These are phyloP conservation scores for button mushroom (Agaricus bisporus) DNA, from an alignment of 768 basidiomycete species.

Conservation along the genomic window DNA sequence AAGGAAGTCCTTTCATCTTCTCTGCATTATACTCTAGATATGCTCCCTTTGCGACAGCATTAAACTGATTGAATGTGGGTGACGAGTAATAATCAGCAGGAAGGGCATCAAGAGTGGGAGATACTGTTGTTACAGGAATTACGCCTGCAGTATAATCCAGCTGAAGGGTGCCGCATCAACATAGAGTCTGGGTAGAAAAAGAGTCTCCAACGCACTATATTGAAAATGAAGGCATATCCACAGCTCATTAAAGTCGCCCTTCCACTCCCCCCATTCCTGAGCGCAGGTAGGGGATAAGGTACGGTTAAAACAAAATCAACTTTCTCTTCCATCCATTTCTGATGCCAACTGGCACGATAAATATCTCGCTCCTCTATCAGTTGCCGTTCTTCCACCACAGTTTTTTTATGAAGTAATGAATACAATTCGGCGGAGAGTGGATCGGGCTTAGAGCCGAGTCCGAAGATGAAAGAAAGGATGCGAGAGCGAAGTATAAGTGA, in stretches of 20 bases:
- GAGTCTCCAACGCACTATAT: conserved; percentile 38
- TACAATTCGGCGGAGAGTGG: conserved; percentile 31
- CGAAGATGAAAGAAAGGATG: conserved; percentile 37
- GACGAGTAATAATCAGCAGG: conserved; percentile 28
- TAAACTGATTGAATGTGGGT: conserved; percentile 24
- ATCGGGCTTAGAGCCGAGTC: conserved; percentile 29
- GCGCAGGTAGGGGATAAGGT: conserved; percentile 55
- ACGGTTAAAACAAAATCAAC: conserved; percentile 62
- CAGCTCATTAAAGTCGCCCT: conserved; percentile 53
- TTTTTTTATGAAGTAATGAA: conserved; percentile 39
- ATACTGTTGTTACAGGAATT: conserved; percentile 52
- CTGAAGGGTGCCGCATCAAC: conserved; percentile 18
- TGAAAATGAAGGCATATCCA: conserved; percentile 64
- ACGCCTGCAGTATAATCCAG: conserved; percentile 53
- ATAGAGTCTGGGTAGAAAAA: no score
- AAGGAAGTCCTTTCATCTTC: conserved; percentile 61
- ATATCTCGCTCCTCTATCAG: conserved; percentile 40
- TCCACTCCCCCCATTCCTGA: conserved; percentile 44
- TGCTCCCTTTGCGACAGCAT: conserved; percentile 29
- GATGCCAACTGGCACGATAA: conserved; percentile 40
- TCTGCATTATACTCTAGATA: conserved; percentile 50
- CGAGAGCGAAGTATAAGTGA: conserved; percentile 29
- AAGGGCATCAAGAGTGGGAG: conserved; percentile 28
- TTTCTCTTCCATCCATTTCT: conserved; percentile 38
- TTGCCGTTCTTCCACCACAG: conserved; percentile 41